Base-by-base conservation (phyloP, 1,284 basidiomycete species). In the Puccinia horiana region DNA sequence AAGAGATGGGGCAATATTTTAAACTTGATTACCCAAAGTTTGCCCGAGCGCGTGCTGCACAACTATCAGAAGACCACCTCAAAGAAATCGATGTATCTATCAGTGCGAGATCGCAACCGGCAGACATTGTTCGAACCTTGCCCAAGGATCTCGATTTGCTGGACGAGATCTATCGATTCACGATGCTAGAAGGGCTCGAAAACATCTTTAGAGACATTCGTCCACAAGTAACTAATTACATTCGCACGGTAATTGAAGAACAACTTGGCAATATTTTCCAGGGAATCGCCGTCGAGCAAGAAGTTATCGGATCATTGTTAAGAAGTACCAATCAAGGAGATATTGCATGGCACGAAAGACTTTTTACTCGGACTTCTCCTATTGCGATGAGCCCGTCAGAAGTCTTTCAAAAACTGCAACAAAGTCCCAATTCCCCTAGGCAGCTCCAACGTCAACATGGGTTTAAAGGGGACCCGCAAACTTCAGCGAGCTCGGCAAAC, bases 141-240 rank as follows among this genome's bases (percentile, higher is more conserved):
- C 69, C 69, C 1, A 47, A 47, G 69, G 69, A 72, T 35, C 47
- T 52, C 47, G 32, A 72, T 11, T 72, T 72, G 69, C 14, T 49
- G 23, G 44, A 72, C 20, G 44, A 72, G 26, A 29, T 49, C 32
- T 12, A 47, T 12, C 42, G 69, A 40, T 72, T 49, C 44, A 29
- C 16, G 11, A 32, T 49, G n/a, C 23, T 72, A 11, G 26, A 16
- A 49, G 69, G 44, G 4, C 29, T 72, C 2, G 44, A 49, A 49
- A 72, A 72, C 6, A 29, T 72, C 29, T 40, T 72, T 11, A 35
- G 16, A 29, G 69, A 18, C 14, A 52, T 72, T 40, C 44, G n/a
- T 5, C 69, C 69, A 44, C 29, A 49, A 49, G 47, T 72, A 49
- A 32, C 16, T 12, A 20, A 72, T 29, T 72, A 23, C 40, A n/a